Percentiles rank a stretch among this genome's conserved stretches.
These are phyloP conservation scores for Lodderomyces elongisporus DNA, from an alignment of 1,139 yeast genomes.

Conservation along the genomic window DNA sequence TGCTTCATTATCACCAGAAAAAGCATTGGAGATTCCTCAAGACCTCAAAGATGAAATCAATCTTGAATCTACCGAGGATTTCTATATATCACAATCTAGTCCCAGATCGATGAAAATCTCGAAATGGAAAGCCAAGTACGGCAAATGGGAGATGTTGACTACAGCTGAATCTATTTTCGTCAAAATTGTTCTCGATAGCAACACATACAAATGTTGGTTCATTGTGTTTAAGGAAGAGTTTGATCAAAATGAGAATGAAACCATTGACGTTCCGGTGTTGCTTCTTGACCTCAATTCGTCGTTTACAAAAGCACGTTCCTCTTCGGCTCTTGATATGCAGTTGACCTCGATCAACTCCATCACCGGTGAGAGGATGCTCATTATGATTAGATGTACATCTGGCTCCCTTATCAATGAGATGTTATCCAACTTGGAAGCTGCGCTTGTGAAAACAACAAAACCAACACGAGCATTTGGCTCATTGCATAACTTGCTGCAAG, in stretches of 20 bases:
- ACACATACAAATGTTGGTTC: slow-evolving; percentile 32
- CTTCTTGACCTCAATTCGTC: slow-evolving; percentile 25
- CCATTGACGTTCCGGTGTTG: slow-evolving; percentile 34
- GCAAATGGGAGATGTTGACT: slow-evolving; percentile 46
- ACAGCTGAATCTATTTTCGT: slow-evolving; percentile 31
- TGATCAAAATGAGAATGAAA: slow-evolving; percentile 27
- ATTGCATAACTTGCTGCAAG: slow-evolving; percentile 17
- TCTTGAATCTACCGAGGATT: slow-evolving; percentile 37
- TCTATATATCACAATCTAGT: slow-evolving; percentile 31
- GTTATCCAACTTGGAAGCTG: slow-evolving; percentile 23
- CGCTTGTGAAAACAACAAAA: slow-evolving; percentile 14
- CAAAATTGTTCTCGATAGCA: slow-evolving; percentile 36
- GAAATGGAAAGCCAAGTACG: slow-evolving; percentile 40
- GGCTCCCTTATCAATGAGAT: slow-evolving; percentile 25
- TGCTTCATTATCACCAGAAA: slow-evolving; percentile 13
- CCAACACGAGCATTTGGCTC: slow-evolving; percentile 16
- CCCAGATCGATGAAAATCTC: slow-evolving; percentile 39
- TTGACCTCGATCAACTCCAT: slow-evolving; percentile 30
- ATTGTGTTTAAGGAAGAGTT: slow-evolving; percentile 39
- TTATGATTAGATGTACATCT: slow-evolving; percentile 34
- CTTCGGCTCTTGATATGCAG: slow-evolving; percentile 41
- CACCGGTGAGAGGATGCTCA: slow-evolving; percentile 23
- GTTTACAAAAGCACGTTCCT: slow-evolving; percentile 25
- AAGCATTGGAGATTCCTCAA: slow-evolving; percentile 28
- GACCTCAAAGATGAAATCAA: slow-evolving; percentile 36